Evolutionary conservation across 768 basidiomycete genomes (phyloP).

Genomic region (Pleurotus eryngii): DNA sequence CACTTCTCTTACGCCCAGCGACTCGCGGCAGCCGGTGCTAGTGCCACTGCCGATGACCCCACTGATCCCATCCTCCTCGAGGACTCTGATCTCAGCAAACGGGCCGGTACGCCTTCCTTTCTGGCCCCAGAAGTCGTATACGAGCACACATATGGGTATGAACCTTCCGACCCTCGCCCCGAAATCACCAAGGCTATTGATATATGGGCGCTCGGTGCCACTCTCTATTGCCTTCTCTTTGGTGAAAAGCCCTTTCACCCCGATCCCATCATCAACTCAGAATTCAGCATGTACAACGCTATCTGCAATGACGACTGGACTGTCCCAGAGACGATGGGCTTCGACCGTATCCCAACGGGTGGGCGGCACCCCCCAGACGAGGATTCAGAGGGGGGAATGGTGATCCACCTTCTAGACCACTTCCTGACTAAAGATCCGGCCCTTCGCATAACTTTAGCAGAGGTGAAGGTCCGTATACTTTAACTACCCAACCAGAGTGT

Average conservation of each 20-base stretch:
- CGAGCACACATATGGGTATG: constrained; percentile 45
- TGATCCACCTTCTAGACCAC: constrained; percentile 68
- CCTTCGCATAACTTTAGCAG: constrained; percentile 71
- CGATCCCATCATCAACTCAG: constrained; percentile 27
- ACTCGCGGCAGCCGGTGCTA: constrained; percentile 56
- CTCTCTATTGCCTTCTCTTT: constrained; percentile 91
- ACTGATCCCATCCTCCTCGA: constrained; percentile 70
- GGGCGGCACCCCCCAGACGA: constrained; percentile 47
- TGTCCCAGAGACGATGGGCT: constrained; percentile 67
- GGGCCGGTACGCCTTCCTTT: constrained; percentile 94
- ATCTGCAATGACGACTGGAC: constrained; percentile 78
- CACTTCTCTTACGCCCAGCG: constrained; percentile 91
- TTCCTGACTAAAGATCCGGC: constrained; percentile 79
- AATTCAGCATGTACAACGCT: constrained; percentile 75
- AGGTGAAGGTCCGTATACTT: constrained; percentile 64
- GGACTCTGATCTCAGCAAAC: constrained; percentile 83
- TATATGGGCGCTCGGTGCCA: constrained; percentile 97
- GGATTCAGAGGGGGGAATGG: constrained; percentile 52
- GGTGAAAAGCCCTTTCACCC: constrained; percentile 74
- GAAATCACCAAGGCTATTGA: constrained; percentile 92
- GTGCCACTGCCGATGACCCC: constrained; percentile 31
- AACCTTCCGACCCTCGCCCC: constrained; percentile 32
- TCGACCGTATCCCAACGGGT: constrained; percentile 61
- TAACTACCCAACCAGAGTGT: constrained; percentile 3
- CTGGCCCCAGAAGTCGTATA: constrained; percentile 93